phyloP scores from a whole-genome alignment of 768 basidiomycete genomes.

The Auricularia cornea region DNA sequence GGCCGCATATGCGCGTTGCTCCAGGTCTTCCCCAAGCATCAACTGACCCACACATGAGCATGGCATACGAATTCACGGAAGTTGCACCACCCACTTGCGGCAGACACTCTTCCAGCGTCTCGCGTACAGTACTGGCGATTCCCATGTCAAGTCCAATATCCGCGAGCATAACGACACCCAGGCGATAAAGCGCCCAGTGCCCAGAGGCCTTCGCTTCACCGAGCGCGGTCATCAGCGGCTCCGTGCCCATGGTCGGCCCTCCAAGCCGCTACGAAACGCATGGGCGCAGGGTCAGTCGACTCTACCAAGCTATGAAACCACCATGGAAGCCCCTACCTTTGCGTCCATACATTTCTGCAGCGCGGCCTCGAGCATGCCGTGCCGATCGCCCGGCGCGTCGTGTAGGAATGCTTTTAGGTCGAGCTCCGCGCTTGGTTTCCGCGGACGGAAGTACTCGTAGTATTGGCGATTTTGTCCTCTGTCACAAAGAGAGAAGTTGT shows the following conservation, averaged over 20 bases:
- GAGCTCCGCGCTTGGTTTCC: conserved; percentile 47
- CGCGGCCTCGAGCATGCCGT: conserved; percentile 35
- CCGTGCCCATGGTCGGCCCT: conserved; percentile 53
- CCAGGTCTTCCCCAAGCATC: conserved; percentile 61
- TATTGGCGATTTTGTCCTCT: conserved; percentile 62
- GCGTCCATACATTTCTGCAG: conserved; percentile 23
- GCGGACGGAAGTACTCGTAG: conserved; percentile 54
- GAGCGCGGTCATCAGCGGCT: conserved; percentile 58
- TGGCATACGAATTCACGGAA: not conserved
- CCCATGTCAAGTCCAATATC: conserved; percentile 73
- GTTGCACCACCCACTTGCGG: conserved; percentile 50
- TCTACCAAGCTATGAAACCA: not conserved
- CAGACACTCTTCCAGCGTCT: conserved; percentile 68
- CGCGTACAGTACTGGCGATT: conserved; percentile 55
- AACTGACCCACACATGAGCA: conserved; percentile 34
- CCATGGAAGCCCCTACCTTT: not conserved
- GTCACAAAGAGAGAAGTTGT: conserved; percentile 2
- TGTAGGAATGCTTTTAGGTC: conserved; percentile 51
- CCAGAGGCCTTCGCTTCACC: conserved; percentile 79
- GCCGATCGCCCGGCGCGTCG: conserved; percentile 24
- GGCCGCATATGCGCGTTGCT: conserved; percentile 68
- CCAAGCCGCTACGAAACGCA: conserved; percentile 42
- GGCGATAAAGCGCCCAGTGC: conserved; percentile 57
- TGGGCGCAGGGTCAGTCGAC: not conserved
- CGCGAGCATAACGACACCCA: conserved; percentile 62